Evolutionary conservation across 2,329 filamentous ascomycete genomes (phyloP), one percentile per base, ranked within the genome.

Genomic region (Chaetomium sp.): DNA sequence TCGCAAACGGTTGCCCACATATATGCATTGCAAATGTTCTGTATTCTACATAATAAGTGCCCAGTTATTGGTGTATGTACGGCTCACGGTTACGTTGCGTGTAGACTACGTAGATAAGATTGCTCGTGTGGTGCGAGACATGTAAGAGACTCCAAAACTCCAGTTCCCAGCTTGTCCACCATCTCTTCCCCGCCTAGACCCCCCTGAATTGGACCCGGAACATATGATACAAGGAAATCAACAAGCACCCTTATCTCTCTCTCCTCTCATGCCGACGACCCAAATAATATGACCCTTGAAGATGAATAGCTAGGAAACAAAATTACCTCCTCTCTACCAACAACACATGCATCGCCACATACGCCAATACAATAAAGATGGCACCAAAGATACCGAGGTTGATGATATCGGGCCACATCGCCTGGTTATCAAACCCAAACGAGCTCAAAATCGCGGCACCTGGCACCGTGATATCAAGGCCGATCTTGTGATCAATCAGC

Each of bases 401-500:
- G 51, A 87, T 76, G 33, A 94, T 84, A 70, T 99, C 94, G 45
- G 75, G 74, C 91, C 91, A 96, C 55, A 96, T 79, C 0, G 89
- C 90, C 58, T 85, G 77, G 34, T 91, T 95, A 67, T 96, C 81
- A 70, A 99, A 99, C 1, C 94, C 94, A 70, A 99, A 99, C 0
- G 88, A 90, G 71, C 89, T 95, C 54, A 99, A 74, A 62, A 99
- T 99, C 0, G 91, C 89, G 0, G 92, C 91, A 37, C 94, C 94
- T 0, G 94, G 94, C 0, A 99, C 91, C 52, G 94, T 92, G 60
- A 99, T 99, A 66, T 97, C 91, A 5, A 99, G 81, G 5, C 94
- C 94, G 62, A 96, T 96, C 72, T 97, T 95, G 71, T 94, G 87
- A 70, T 99, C 94, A 43, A 95, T 83, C 33, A 99, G 80, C 0